phyloP scores from a whole-genome alignment of 805 yeast species.

The Teunomyces pallodes region DNA sequence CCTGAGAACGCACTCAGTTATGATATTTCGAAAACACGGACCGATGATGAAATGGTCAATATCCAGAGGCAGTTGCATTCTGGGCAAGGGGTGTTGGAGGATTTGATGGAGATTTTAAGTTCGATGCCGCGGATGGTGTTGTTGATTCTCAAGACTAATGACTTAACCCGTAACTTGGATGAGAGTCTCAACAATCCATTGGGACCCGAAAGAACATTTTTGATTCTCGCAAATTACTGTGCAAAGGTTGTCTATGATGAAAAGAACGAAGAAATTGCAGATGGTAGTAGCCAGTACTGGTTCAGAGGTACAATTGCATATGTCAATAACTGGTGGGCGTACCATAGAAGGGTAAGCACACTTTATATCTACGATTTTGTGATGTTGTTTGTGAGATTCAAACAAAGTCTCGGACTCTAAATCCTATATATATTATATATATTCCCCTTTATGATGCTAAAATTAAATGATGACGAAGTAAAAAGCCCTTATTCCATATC shows the following conservation, averaged over 20 bases:
- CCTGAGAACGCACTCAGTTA: conserved; percentile 69
- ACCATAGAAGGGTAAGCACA: conserved; percentile 29
- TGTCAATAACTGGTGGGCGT: conserved; percentile 30
- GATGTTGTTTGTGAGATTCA: conserved; percentile 20
- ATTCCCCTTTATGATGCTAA: conserved; percentile 2
- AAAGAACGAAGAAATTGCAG: conserved; percentile 40
- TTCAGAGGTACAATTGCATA: conserved; percentile 14
- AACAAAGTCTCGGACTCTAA: conserved; percentile 5
- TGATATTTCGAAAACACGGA: conserved; percentile 53
- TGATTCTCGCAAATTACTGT: conserved; percentile 88
- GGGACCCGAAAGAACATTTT: conserved; percentile 83
- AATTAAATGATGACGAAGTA: conserved; percentile 1
- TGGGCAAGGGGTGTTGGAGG: conserved; percentile 63
- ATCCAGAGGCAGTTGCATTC: conserved; percentile 63
- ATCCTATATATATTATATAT: neutral
- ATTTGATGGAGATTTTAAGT: conserved; percentile 75
- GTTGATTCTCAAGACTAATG: conserved; percentile 89
- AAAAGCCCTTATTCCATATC: conserved; percentile 1
- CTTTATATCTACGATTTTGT: conserved; percentile 34
- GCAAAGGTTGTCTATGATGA: conserved; percentile 77
- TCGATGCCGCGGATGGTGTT: conserved; percentile 82
- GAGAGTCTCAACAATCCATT: conserved; percentile 77
- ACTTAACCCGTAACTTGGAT: conserved; percentile 84
- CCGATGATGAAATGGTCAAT: conserved; percentile 57
- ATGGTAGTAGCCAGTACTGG: conserved; percentile 17